Base-by-base conservation (phyloP, 2,329 filamentous ascomycete species). In the Claviceps maximensis region DNA sequence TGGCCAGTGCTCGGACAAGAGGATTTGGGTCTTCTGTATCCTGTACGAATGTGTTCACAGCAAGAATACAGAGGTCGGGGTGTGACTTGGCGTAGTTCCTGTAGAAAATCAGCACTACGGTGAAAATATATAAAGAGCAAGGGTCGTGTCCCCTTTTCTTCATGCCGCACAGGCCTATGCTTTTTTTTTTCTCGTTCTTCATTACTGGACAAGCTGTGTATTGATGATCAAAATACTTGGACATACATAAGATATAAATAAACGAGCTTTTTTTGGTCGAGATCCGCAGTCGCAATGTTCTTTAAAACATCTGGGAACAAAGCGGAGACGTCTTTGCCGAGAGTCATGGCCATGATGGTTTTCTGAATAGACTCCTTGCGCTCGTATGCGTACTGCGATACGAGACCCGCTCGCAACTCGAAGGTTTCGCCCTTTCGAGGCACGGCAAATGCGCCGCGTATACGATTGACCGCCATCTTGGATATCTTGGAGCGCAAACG, bases 51-150 rank as follows among this genome's bases (percentile, higher is more conserved):
- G 93, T 98, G 68, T 98, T 98, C 65, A 98, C 93, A 60, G 93
- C 93, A 61, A 98, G 83, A 71, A 98, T 98, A 69, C 93, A 98
- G 38, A 98, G 83, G 67, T 98, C 93, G 33, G 93, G 93, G 71
- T 98, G 93, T 59, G 91, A 95, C 76, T 98, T 98, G 63, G 93
- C 93, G 71, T 98, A 98, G 71, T 98, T 98, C 89, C 89, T 95
- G 47, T 31, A 42, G 5, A 40, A 41, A 54, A 29, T 52, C 46
- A 58, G 53, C 47, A 25, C 17, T 6, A n/a, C 19, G n/a, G 31
- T 42, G 17, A 36, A 8, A 19, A 23, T 7, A 33, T 23, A 36
- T 13, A 15, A 17, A 29, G 17, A 13, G 9, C 8, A 21, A 21
- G 19, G 19, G 25, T 10, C 38, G 27, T 23, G 15, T 12, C 17